A percentile compares a stretch with the other conserved stretches of the same genome.
These are phyloP conservation scores for Heterobasidion irregulare DNA, from an alignment of 1,284 basidiomycete genomes.

Conservation along the genomic window DNA sequence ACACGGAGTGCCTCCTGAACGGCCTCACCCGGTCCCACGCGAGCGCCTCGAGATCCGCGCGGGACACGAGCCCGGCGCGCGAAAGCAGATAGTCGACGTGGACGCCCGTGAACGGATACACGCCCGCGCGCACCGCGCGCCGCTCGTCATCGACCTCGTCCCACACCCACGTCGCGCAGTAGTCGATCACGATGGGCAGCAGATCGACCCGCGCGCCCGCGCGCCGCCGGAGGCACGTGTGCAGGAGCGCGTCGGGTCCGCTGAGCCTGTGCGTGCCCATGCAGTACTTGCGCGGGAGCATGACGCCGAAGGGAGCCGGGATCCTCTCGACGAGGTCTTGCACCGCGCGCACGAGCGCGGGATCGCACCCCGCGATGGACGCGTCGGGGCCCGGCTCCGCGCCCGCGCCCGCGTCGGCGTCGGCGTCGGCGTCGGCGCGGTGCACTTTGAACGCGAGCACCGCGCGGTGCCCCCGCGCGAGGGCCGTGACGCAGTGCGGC, in stretches of 20 bases:
- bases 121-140: constrained; percentile 4
- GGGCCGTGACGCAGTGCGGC: constrained; percentile 18
- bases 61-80: background rate
- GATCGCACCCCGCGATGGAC: background rate
- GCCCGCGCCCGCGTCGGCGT: background rate
- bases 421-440: constrained; percentile 6
- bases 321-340: constrained; percentile 9
- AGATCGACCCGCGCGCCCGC: constrained; percentile 13
- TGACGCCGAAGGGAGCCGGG: constrained; percentile 18
- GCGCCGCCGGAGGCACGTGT: constrained; percentile 10
- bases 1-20: background rate
- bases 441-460: constrained; percentile 26
- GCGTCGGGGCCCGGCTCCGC: background rate
- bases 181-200: constrained; percentile 17
- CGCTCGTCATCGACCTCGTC: constrained; percentile 1
- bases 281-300: constrained; percentile 20
- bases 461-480: constrained; percentile 17
- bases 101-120: constrained; percentile 19
- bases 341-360: background rate
- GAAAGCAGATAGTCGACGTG: constrained; percentile 16
- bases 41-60: constrained; percentile 3
- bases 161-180: constrained; percentile 6
- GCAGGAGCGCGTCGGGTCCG: constrained; percentile 18
- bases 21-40: background rate
- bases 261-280: constrained; percentile 15